A percentile compares a stretch with the other conserved stretches of the same genome.
Evolutionary conservation across 1,284 basidiomycete genomes (phyloP).

Genomic region (Sporisorium iseilematis-ciliati): DNA sequence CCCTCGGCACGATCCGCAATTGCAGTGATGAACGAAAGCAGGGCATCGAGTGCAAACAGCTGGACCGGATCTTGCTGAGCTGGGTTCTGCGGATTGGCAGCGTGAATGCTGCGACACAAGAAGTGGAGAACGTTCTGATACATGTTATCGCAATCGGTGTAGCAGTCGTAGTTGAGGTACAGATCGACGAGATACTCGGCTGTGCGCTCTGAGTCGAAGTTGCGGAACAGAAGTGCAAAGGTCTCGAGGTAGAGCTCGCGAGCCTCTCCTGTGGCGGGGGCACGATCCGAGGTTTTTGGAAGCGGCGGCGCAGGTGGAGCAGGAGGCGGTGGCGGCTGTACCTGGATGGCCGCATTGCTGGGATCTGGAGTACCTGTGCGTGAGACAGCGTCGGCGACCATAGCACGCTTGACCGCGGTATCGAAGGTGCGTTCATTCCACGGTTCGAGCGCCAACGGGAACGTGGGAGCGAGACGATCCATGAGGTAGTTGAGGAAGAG

Average conservation of each 20-base stretch:
- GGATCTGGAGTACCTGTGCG: slow-evolving; percentile 30
- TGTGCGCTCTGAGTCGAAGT: slow-evolving; percentile 54
- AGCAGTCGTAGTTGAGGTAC: slow-evolving; percentile 96
- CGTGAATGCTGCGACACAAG: slow-evolving; percentile 73
- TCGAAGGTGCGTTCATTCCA: slow-evolving; percentile 68
- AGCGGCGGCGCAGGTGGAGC: slow-evolving; percentile 72
- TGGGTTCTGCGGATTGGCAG: slow-evolving; percentile 78
- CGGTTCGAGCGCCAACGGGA: slow-evolving; percentile 63
- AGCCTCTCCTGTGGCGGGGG: slow-evolving; percentile 78
- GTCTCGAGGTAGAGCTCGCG: slow-evolving; percentile 92
- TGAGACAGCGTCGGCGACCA: slow-evolving; percentile 24
- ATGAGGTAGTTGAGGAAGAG: slow-evolving; percentile 93
- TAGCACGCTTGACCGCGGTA: slow-evolving; percentile 57
- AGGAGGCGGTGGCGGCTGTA: slow-evolving; percentile 72
- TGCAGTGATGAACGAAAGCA: slow-evolving; percentile 86
- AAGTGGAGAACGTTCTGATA: slow-evolving; percentile 93
- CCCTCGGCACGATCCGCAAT: slow-evolving; percentile 84
- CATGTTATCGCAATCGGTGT: slow-evolving; percentile 94
- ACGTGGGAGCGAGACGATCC: slow-evolving; percentile 78
- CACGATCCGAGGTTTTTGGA: slow-evolving; percentile 76
- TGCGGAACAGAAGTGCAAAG: slow-evolving; percentile 79
- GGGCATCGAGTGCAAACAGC: slow-evolving; percentile 87
- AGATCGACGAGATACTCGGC: slow-evolving; percentile 94
- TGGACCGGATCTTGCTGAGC: slow-evolving; percentile 83
- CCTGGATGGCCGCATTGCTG: slow-evolving; percentile 9